Conservation (phyloP, 768 basidiomycete species). For the Lentinula sp. region DNA sequence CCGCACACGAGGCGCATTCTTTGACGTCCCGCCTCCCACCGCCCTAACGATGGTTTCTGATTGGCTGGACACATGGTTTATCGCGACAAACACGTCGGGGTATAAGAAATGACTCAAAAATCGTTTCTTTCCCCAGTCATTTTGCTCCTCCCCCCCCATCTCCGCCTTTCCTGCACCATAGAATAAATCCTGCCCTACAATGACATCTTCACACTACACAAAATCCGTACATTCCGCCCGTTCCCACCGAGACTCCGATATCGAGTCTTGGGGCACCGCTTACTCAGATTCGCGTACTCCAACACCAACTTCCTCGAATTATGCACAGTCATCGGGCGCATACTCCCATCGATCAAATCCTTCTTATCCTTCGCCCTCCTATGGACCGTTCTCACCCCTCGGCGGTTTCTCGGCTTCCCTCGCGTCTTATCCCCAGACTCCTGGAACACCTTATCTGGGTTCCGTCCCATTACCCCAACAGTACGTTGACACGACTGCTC, state of each 20-base stretch:
- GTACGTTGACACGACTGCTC: not conserved
- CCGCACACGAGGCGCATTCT: not conserved
- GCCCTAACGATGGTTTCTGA: not conserved
- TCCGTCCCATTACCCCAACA: not conserved
- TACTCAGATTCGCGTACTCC: not conserved
- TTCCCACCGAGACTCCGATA: not conserved
- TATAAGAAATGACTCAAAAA: constrained; percentile 5
- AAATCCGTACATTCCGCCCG: constrained; percentile 2
- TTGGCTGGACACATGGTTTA: not conserved
- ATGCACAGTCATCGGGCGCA: not conserved
- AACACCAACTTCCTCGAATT: not conserved
- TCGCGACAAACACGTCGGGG: not conserved
- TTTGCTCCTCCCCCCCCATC: not conserved
- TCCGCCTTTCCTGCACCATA: not conserved
- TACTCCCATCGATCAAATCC: not conserved
- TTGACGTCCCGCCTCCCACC: constrained; percentile 1
- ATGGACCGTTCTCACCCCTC: constrained; percentile 1
- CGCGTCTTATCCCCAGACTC: not conserved
- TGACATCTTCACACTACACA: not conserved
- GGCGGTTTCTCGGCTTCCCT: not conserved
- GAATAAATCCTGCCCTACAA: not conserved
- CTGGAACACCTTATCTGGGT: not conserved
- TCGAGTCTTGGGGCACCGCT: constrained; percentile 1
- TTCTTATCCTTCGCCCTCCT: constrained; percentile 1
- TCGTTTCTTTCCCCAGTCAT: not conserved